phyloP scores from a whole-genome alignment of 2,329 filamentous ascomycete genomes.

The Aspergillus brasiliensis region DNA sequence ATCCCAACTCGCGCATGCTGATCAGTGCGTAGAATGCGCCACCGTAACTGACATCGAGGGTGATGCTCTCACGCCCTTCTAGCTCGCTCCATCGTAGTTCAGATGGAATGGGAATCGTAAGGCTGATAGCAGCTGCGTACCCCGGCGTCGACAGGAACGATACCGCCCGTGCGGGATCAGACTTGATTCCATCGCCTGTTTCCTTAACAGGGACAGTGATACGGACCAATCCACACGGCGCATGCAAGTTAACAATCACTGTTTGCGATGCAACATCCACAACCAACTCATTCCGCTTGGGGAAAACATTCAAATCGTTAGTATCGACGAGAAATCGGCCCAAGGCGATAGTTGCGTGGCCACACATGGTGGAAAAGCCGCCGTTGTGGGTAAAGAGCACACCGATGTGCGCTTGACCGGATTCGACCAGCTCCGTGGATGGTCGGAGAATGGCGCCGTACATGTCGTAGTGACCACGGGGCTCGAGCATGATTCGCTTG shows the following conservation, averaged over 20 bases:
- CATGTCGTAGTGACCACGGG: constrained; percentile 56
- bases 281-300: constrained; percentile 34
- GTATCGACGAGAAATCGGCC: constrained; percentile 49
- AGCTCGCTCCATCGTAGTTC: constrained; percentile 45
- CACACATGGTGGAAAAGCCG: constrained; percentile 55
- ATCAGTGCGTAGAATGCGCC: constrained; percentile 50
- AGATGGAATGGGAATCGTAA: constrained; percentile 34
- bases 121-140: constrained; percentile 39
- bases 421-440: constrained; percentile 45
- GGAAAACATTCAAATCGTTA: constrained; percentile 44
- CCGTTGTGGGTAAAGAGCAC: constrained; percentile 53
- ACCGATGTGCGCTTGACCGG: constrained; percentile 49
- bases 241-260: constrained; percentile 44
- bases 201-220: constrained; percentile 42
- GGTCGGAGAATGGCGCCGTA: constrained; percentile 52
- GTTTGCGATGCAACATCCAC: constrained; percentile 28
- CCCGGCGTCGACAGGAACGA: constrained; percentile 48
- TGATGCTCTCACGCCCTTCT: constrained; percentile 26
- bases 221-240: constrained; percentile 48
- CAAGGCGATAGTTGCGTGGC: constrained; percentile 55
- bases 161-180: constrained; percentile 43
- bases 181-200: constrained; percentile 28
- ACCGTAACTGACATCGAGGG: constrained; percentile 44
- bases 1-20: constrained; percentile 42
- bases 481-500: constrained; percentile 48